Evolutionary conservation across 2,329 filamentous ascomycete genomes (phyloP).

Genomic region (Cercospora sesami): DNA sequence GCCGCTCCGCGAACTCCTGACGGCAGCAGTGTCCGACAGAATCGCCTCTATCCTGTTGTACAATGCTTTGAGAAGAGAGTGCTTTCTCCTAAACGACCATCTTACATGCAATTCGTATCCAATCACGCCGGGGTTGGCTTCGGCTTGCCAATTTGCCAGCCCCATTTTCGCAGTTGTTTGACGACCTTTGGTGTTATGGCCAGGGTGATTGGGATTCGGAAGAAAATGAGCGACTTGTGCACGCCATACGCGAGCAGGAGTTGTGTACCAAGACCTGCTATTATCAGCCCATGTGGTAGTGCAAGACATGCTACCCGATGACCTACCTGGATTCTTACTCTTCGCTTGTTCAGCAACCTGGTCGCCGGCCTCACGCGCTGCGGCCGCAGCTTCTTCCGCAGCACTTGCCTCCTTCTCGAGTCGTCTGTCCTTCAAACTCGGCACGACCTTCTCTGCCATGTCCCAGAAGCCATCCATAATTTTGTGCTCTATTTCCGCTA

Average conservation of each 20-base stretch:
- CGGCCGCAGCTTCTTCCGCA: conserved; percentile 32
- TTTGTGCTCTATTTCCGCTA: conserved; percentile 72
- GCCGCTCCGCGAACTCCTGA: neutral
- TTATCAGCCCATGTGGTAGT: conserved; percentile 6
- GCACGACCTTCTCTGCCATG: conserved; percentile 60
- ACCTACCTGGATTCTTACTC: conserved; percentile 21
- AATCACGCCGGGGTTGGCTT: conserved; percentile 20
- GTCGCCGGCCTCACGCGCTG: conserved; percentile 50
- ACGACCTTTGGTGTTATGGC: conserved; percentile 94
- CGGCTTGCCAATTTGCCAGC: conserved; percentile 85
- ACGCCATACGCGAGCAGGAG: conserved; percentile 92
- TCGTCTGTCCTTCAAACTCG: conserved; percentile 43
- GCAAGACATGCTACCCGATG: conserved; percentile 35
- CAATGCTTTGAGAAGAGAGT: conserved; percentile 17
- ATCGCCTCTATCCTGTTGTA: conserved; percentile 15
- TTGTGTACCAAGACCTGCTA: conserved; percentile 72
- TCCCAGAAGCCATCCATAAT: conserved; percentile 61
- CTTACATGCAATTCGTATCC: conserved; percentile 4
- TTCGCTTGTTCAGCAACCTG: conserved; percentile 24
- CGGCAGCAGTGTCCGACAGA: neutral
- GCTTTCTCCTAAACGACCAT: neutral
- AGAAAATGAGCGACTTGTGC: conserved; percentile 96
- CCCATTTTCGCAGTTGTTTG: conserved; percentile 80
- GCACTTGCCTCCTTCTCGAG: conserved; percentile 22
- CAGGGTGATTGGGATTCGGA: conserved; percentile 88